Evolutionary conservation across 345 rosid genomes (phyloP), one percentile per base, ranked within the genome.

Genomic region (Lenwebbia sp.): DNA sequence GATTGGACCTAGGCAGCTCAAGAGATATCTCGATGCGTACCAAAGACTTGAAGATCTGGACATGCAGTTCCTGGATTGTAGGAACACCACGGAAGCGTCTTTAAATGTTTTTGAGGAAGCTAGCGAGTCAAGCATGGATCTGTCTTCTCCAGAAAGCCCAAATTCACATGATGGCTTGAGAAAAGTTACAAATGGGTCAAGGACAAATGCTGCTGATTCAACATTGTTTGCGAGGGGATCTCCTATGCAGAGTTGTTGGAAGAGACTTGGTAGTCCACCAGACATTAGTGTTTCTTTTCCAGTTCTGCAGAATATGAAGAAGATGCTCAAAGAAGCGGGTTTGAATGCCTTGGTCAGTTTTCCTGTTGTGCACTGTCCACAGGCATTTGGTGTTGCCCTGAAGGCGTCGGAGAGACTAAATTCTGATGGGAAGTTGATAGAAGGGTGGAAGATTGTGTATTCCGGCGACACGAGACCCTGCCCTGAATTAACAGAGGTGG

Each of bases 401-500:
- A 93, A 93, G 90, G 98, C 98, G 10, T 91, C 94, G 23, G 93
- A 95, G 82, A 94, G 98, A 88, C 86, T 89, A 40, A 96, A 96
- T 87, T 88, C 89, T 81, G 87, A 84, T 84, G 97, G 97, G 62
- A 92, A 95, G 91, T 83, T 52, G 56, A 97, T 96, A 84, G 98
- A 94, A 0, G 99, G 99, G 52, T 97, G 99, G 99, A 97, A 95
- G 91, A 88, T 96, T 84, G 99, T 93, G 85, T 96, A 97, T 86
- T 97, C 99, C 5, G 99, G 99, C 33, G 99, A 97, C 90, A 93
- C 99, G 19, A 95, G 99, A 90, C 99, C 99, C 55, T 95, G 98
- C 88, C 95, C 94, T 2, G 96, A 93, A 84, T 88, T 91, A 9
- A 85, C 93, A 2, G 95, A 95, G 88, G 98, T 97, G 56, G 92